Base-by-base conservation (phyloP, 192 early-diverging fungal genomes). In the Coemansia asiatica region DNA sequence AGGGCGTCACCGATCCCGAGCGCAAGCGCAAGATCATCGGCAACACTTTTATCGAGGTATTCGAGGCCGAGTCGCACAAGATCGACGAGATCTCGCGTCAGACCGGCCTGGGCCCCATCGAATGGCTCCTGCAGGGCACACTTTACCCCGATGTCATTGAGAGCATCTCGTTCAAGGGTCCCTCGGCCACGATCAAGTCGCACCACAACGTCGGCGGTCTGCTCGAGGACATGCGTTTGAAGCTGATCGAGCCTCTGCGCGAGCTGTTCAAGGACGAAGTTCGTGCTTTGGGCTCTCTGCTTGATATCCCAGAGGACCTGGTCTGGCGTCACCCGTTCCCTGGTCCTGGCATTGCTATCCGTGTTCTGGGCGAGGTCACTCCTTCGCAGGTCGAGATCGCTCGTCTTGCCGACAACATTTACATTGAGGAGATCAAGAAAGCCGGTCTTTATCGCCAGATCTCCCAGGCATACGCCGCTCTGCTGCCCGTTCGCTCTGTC, bases 191-290 rank as follows among this genome's bases (percentile, higher is more conserved):
- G 63, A 98, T 98, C 84, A 98, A 98, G 86, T 95, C 97, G 38
- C 97, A 98, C 81, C 97, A 98, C 85, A 98, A 98, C 71, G 97
- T 98, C 49, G 97, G 97, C 65, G 97, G 97, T 56, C 86, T 97
- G 25, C 85, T 94, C 59, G 92, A 95, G 68, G 87, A 97, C 84
- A 97, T 98, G 95, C 95, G 95, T 58, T 79, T 97, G 59, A 97
- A 97, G 86, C 85, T 98, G 29, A 97, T 97, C 67, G 97, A 98
- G 82, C 97, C 97, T 56, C 87, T 98, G 46, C 91, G 97, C 60
- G 95, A 98, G 83, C 87, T 98, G 46, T 98, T 98, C 87, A 98
- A 98, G 87, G 91, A 98, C 80, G 97, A 98, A 85, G 97, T 98
- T 57, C 93, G 97, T 63, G 91, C 88, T n/a, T 86, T 98, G n/a